Conservation (phyloP, 352 stramenopile species). For the Phytophthora palmivora region DNA sequence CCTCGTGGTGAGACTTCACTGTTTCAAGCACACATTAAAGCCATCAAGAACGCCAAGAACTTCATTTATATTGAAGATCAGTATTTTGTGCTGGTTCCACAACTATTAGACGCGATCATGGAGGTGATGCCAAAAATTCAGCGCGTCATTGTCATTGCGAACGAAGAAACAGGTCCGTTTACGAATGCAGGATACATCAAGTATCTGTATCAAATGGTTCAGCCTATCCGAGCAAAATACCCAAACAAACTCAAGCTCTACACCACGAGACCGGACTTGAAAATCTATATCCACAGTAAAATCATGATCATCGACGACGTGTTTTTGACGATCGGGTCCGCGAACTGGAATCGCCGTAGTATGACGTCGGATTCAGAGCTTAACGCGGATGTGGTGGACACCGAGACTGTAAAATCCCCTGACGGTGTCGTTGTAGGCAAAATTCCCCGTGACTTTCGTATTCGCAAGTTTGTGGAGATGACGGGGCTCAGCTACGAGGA, state of each 20-base stretch:
- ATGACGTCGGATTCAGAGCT: slow-evolving; percentile 66
- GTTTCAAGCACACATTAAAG: slow-evolving; percentile 47
- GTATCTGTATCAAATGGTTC: slow-evolving; percentile 59
- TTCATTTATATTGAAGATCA: slow-evolving; percentile 34
- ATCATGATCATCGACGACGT: slow-evolving; percentile 65
- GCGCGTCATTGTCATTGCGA: slow-evolving; percentile 45
- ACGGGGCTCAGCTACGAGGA: slow-evolving; percentile 48
- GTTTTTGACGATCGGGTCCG: slow-evolving; percentile 60
- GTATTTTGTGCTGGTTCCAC: slow-evolving; percentile 44
- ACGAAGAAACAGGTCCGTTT: slow-evolving; percentile 27
- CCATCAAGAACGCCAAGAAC: slow-evolving; percentile 55
- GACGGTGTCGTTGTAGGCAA: slow-evolving; percentile 41
- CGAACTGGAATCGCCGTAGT: slow-evolving; percentile 61
- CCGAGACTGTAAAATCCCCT: slow-evolving; percentile 27
- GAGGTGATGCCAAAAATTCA: slow-evolving; percentile 50
- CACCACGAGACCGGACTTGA: slow-evolving; percentile 33
- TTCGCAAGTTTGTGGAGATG: slow-evolving; percentile 71
- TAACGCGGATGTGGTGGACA: slow-evolving; percentile 58
- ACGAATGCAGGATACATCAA: slow-evolving; percentile 45
- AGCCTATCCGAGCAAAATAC: slow-evolving; percentile 44
- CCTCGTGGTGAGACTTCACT: slow-evolving; percentile 54
- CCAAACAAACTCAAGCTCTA: slow-evolving; percentile 37
- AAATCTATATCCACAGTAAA: slow-evolving; percentile 61
- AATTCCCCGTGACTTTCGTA: slow-evolving; percentile 59
- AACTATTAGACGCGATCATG: slow-evolving; percentile 48